phyloP scores from a whole-genome alignment of 805 yeast genomes.

The Sugiyamaella chiloensis region DNA sequence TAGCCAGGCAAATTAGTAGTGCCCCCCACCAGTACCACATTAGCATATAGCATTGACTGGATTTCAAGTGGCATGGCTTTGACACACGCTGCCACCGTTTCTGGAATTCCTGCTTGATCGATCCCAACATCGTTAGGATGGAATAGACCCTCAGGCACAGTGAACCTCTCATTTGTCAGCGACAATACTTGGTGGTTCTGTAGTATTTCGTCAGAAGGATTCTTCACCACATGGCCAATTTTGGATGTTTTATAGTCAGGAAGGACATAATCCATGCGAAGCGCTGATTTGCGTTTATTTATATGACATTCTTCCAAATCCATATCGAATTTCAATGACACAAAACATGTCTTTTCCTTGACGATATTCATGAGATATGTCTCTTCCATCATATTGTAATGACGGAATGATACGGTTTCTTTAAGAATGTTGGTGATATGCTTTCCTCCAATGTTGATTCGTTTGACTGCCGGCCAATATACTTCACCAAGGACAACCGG shows the following conservation, averaged over 20 bases:
- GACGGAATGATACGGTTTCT: conserved; percentile 83
- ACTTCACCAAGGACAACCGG: conserved; percentile 81
- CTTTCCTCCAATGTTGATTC: conserved; percentile 84
- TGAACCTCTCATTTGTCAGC: conserved; percentile 80
- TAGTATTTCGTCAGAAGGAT: conserved; percentile 39
- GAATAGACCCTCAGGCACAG: conserved; percentile 81
- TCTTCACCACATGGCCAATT: conserved; percentile 55
- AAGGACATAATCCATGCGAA: conserved; percentile 66
- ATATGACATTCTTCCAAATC: conserved; percentile 40
- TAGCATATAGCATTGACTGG: conserved; percentile 69
- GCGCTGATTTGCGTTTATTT: conserved; percentile 29
- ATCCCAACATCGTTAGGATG: conserved; percentile 81
- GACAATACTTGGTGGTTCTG: conserved; percentile 54
- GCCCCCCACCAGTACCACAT: conserved; percentile 82
- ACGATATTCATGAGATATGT: conserved; percentile 78
- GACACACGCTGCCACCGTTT: conserved; percentile 64
- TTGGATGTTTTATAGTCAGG: conserved; percentile 85
- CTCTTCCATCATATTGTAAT: conserved; percentile 92
- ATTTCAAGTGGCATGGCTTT: conserved; percentile 67
- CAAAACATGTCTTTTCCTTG: conserved; percentile 72
- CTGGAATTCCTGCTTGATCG: conserved; percentile 74
- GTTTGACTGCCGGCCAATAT: conserved; percentile 70
- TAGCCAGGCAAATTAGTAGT: conserved; percentile 69
- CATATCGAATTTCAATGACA: conserved; percentile 55
- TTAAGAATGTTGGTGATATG: conserved; percentile 76